Percentiles rank a stretch among this genome's conserved stretches.
Conservation (phyloP, 257 asterid species). For the Penstemon newberryi region DNA sequence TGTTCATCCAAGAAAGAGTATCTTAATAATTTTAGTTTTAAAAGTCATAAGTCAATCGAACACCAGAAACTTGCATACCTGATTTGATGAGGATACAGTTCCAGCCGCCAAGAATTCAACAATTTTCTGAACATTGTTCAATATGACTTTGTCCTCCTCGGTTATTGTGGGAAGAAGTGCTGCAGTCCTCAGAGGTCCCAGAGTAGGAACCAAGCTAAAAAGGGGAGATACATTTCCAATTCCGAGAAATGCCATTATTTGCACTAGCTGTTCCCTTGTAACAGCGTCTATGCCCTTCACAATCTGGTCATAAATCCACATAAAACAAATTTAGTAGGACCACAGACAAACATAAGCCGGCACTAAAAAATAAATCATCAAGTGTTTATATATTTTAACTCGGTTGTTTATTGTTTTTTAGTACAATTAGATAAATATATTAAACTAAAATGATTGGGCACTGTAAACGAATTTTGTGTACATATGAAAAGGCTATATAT, state of each 20-base stretch:
- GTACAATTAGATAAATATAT: neutral
- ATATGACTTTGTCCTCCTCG: slow-evolving; percentile 82
- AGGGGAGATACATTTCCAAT: slow-evolving; percentile 65
- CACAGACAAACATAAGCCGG: slow-evolving; percentile 2
- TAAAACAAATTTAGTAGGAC: slow-evolving; percentile 25
- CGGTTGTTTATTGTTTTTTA: too few species aligned
- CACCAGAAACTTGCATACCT: slow-evolving; percentile 42
- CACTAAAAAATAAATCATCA: neutral
- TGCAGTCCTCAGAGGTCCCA: slow-evolving; percentile 80
- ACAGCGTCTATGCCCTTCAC: slow-evolving; percentile 98
- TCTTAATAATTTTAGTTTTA: neutral
- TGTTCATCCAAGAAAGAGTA: neutral
- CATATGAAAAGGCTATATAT: neutral
- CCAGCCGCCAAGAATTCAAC: slow-evolving; percentile 78
- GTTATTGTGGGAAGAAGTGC: slow-evolving; percentile 85
- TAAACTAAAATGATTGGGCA: neutral
- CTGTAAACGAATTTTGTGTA: neutral
- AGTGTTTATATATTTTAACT: too few species aligned
- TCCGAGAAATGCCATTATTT: slow-evolving; percentile 68
- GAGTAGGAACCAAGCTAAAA: slow-evolving; percentile 83
- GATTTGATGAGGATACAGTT: slow-evolving; percentile 51
- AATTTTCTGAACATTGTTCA: slow-evolving; percentile 86
- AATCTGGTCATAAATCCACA: slow-evolving; percentile 49
- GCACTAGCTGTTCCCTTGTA: slow-evolving; percentile 90
- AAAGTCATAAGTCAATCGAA: neutral